A percentile compares a stretch with the other conserved stretches of the same genome.
phyloP scores from a whole-genome alignment of 164 flowering plant species.

The Vitis vinifera region ASM3070453v1 NC_081807.1:9985001-9985500 shows the following conservation, averaged over 20 bases:
- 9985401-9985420: constrained; percentile 98
- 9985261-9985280: background rate
- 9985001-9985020: no score
- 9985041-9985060: no score
- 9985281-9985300: background rate
- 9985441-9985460: constrained; percentile 95
- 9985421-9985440: constrained; percentile 94
- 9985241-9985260: no score
- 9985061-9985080: no score
- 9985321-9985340: background rate
- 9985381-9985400: constrained; percentile 82
- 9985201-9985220: constrained; percentile 48
- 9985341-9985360: background rate
- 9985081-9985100: no score
- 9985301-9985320: background rate
- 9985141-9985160: constrained; percentile 50
- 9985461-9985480: constrained; percentile 51
- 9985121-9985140: background rate
- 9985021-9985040: no score
- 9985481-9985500: background rate
- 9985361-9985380: constrained; percentile 70
- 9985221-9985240: no score
- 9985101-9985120: background rate
- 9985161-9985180: constrained; percentile 60
- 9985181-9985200: constrained; percentile 51